phyloP scores from a whole-genome alignment of 176 grass and related monocot genomes.

The Oryza officinalis region DNA sequence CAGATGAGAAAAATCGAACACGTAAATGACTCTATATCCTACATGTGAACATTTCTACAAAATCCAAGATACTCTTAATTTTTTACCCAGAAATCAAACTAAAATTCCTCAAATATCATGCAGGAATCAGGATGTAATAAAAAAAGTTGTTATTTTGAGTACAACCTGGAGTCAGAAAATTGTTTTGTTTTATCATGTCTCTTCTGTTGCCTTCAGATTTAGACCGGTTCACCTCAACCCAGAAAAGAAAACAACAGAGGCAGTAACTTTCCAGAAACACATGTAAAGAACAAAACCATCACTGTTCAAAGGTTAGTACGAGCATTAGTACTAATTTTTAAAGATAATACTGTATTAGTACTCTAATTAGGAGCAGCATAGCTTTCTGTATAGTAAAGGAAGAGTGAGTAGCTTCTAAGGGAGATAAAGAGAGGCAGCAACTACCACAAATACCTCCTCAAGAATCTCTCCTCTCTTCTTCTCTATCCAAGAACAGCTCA shows the following conservation, averaged over 20 bases:
- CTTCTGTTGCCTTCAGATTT: slow-evolving; percentile 36
- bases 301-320: slow-evolving; percentile 4
- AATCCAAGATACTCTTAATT: not conserved
- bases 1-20: not conserved
- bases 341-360: no score
- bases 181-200: slow-evolving; percentile 26
- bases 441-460: slow-evolving; percentile 20
- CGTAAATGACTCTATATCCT: not conserved
- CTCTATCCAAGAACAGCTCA: not conserved
- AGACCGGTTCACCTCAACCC: no score
- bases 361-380: slow-evolving; percentile 27
- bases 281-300: slow-evolving; percentile 24
- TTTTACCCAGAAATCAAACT: not conserved
- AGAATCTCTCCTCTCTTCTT: slow-evolving; percentile 22
- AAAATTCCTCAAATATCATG: not conserved
- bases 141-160: not conserved
- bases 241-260: not conserved
- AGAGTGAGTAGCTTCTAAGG: slow-evolving; percentile 43
- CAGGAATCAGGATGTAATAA: slow-evolving; percentile 7
- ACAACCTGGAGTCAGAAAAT: not conserved
- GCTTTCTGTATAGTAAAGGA: slow-evolving; percentile 2
- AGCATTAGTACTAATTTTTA: not conserved
- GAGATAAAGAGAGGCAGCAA: slow-evolving; percentile 39
- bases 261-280: slow-evolving; percentile 13
- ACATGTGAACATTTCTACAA: not conserved